These are phyloP conservation scores for Talaromyces adpressus DNA, from an alignment of 495 filamentous ascomycete species.

Conservation along the genomic window DNA sequence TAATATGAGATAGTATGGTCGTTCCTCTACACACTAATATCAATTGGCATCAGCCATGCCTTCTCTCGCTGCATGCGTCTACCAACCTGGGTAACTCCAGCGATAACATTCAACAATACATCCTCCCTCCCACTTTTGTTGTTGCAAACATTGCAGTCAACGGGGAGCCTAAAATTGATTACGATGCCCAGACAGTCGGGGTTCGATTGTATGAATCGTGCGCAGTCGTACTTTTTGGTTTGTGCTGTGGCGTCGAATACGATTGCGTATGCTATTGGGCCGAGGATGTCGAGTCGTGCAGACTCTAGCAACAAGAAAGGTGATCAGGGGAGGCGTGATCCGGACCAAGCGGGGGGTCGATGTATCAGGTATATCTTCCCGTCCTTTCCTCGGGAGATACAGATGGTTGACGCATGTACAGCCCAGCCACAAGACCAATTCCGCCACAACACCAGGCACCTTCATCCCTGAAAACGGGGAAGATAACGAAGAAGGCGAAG, in stretches of 20 bases:
- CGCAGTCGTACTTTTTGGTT: slow-evolving; percentile 64
- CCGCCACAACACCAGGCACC: neutral
- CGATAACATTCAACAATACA: slow-evolving; percentile 72
- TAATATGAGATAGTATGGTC: slow-evolving; percentile 43
- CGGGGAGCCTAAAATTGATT: slow-evolving; percentile 56
- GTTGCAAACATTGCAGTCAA: slow-evolving; percentile 55
- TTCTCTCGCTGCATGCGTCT: slow-evolving; percentile 43
- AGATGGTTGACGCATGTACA: neutral
- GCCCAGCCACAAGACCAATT: neutral
- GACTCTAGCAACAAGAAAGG: slow-evolving; percentile 20
- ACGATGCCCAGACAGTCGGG: slow-evolving; percentile 39
- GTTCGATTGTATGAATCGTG: slow-evolving; percentile 49
- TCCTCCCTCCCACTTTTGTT: slow-evolving; percentile 64
- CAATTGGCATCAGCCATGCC: slow-evolving; percentile 43
- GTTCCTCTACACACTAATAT: slow-evolving; percentile 46
- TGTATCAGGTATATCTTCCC: neutral
- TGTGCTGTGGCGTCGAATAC: slow-evolving; percentile 57
- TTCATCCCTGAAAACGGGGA: neutral
- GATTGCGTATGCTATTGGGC: slow-evolving; percentile 60
- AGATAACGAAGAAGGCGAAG: slow-evolving; percentile 18
- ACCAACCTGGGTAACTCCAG: slow-evolving; percentile 59
- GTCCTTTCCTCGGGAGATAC: neutral
- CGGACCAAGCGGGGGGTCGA: too few relatives aligned
- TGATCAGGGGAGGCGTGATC: slow-evolving; percentile 8
- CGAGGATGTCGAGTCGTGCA: slow-evolving; percentile 35